Conservation (phyloP, 2,329 filamentous ascomycete genomes). For the Lachnellula suecica region DNA sequence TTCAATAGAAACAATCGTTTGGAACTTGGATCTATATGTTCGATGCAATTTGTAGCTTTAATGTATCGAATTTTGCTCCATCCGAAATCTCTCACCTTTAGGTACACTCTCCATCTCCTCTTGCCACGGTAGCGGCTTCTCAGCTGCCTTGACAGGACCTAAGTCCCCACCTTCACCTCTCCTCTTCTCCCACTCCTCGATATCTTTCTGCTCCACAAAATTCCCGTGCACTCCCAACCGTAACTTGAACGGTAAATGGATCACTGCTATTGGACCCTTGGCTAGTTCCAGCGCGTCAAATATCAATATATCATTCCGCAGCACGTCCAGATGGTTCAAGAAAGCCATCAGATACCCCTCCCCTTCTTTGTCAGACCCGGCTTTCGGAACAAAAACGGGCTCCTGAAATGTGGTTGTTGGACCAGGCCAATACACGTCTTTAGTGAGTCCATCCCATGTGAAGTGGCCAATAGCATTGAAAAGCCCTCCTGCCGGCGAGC, state of each 20-base stretch:
- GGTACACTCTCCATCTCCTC: background rate
- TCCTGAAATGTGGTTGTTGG: constrained; percentile 33
- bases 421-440: constrained; percentile 29
- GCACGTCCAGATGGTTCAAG: constrained; percentile 39
- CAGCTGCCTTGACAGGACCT: constrained; percentile 38
- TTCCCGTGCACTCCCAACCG: constrained; percentile 36
- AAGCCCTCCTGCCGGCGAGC: constrained; percentile 20
- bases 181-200: constrained; percentile 41
- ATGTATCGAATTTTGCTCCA: no score
- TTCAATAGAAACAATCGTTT: no score
- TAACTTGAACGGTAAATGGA: constrained; percentile 35
- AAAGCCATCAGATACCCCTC: constrained; percentile 34
- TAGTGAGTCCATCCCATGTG: constrained; percentile 14
- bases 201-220: constrained; percentile 32
- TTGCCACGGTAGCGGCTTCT: constrained; percentile 41
- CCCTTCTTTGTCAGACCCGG: constrained; percentile 27
- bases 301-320: constrained; percentile 36
- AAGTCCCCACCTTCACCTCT: constrained; percentile 36
- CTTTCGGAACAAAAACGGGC: constrained; percentile 31
- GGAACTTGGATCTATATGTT: no score
- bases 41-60: no score
- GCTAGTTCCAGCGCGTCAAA: constrained; percentile 33
- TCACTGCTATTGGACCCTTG: constrained; percentile 34
- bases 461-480: constrained; percentile 26
- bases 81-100: background rate